A percentile compares a stretch with the other conserved stretches of the same genome.
These are phyloP conservation scores for Vaccinium macrocarpon DNA, from an alignment of 148 eudicot species.

Conservation along the genomic window DNA sequence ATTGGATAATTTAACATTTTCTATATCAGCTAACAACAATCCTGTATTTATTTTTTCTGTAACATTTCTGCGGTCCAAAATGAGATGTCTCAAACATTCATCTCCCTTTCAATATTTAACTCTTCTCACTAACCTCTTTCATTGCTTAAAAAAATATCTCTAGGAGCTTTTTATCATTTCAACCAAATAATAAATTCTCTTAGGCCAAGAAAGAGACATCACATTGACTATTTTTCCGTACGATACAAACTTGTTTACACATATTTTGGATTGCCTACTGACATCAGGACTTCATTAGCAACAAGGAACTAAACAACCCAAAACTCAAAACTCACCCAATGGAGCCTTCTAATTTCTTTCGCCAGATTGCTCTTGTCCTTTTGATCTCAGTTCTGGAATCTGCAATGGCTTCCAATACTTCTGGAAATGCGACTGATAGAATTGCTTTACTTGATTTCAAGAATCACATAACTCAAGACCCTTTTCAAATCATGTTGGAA, in stretches of 20 bases:
- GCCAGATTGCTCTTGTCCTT: background rate
- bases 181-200: background rate
- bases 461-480: conserved; percentile 17
- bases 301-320: background rate
- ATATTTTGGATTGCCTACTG: background rate
- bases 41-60: no score
- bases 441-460: conserved; percentile 41
- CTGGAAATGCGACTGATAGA: conserved; percentile 21
- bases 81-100: no score
- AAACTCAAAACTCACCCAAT: no score
- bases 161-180: background rate
- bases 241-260: background rate
- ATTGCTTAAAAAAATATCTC: background rate
- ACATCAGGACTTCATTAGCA: background rate
- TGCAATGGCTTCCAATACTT: background rate
- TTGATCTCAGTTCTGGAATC: background rate
- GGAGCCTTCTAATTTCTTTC: background rate
- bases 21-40: no score
- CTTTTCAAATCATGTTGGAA: conserved; percentile 14
- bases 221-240: background rate
- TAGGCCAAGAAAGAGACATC: background rate
- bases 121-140: background rate
- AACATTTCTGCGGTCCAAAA: no score
- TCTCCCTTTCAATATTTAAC: no score
- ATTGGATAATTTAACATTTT: no score